phyloP scores from a whole-genome alignment of 75 land plant species.

The Gnetum montanum region DNA sequence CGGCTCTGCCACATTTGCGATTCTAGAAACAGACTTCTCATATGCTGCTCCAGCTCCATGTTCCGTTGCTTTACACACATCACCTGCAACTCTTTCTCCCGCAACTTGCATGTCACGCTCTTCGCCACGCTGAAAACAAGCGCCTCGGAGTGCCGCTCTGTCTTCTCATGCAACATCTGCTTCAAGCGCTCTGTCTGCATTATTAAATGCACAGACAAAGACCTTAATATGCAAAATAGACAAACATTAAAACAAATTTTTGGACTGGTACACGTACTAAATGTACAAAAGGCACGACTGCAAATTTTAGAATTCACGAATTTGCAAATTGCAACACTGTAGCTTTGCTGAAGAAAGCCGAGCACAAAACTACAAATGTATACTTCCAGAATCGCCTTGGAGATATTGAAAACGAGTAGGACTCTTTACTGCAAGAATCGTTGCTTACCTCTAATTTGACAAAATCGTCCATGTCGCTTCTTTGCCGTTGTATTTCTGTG shows the following conservation, averaged over 20 bases:
- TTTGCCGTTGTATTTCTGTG: constrained; percentile 1
- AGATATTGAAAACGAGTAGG: background rate
- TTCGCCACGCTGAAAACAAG: constrained; percentile 13
- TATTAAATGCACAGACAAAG: too few species aligned
- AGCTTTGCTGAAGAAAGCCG: background rate
- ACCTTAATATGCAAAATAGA: background rate
- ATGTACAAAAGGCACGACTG: background rate
- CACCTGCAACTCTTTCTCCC: constrained; percentile 34
- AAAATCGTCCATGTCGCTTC: background rate
- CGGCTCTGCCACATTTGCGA: constrained; percentile 27
- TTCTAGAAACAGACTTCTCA: constrained; percentile 23
- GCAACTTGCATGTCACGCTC: constrained; percentile 13
- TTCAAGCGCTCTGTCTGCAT: constrained; percentile 24
- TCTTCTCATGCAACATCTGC: constrained; percentile 15
- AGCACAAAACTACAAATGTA: background rate
- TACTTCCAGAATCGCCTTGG: too few species aligned
- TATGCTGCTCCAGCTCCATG: constrained; percentile 26
- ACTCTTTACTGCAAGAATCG: background rate
- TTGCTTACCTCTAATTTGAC: background rate
- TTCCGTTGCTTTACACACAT: constrained; percentile 22
- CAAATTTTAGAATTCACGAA: background rate
- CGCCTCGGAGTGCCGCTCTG: constrained; percentile 15
- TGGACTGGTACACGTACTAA: background rate
- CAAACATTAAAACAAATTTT: background rate
- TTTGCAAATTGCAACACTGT: background rate